These are phyloP conservation scores for Venturia pyrina DNA, from an alignment of 2,329 filamentous ascomycete species.

Conservation along the genomic window DNA sequence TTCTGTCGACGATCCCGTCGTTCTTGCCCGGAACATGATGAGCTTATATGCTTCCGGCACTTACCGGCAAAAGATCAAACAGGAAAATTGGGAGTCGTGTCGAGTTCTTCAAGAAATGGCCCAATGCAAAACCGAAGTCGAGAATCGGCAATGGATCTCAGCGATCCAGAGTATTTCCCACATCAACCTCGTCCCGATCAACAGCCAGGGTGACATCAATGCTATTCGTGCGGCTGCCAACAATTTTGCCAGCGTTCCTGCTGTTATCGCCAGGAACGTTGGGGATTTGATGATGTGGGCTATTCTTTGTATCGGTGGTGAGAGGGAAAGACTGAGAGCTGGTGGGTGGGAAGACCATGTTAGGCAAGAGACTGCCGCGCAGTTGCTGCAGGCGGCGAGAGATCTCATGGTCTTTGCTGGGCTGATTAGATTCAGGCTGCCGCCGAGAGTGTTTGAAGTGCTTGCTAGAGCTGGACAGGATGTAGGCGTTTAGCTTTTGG, in stretches of 20 bases:
- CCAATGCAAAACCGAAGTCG: constrained; percentile 49
- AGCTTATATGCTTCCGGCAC: constrained; percentile 51
- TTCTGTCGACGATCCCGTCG: constrained; percentile 55
- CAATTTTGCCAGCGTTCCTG: constrained; percentile 67
- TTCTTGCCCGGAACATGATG: constrained; percentile 53
- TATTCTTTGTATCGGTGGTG: constrained; percentile 71
- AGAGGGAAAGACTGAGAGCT: constrained; percentile 60
- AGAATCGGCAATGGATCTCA: constrained; percentile 47
- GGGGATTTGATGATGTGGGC: constrained; percentile 92
- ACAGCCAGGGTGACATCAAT: constrained; percentile 63
- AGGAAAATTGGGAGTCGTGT: constrained; percentile 48
- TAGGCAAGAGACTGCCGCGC: constrained; percentile 50
- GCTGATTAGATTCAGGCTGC: constrained; percentile 82
- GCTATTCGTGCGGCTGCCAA: constrained; percentile 71
- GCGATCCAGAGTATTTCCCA: constrained; percentile 62
- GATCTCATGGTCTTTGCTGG: constrained; percentile 92
- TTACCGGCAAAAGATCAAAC: constrained; percentile 50
- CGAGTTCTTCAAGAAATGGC: constrained; percentile 51
- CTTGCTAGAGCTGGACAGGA: constrained; percentile 73
- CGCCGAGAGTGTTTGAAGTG: constrained; percentile 77
- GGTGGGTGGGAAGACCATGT: constrained; percentile 63
- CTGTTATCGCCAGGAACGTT: constrained; percentile 78
- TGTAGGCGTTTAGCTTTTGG: background rate
- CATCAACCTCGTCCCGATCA: constrained; percentile 71
- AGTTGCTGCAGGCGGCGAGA: constrained; percentile 69